Percentiles rank a stretch among this genome's conserved stretches.
phyloP scores from a whole-genome alignment of 495 filamentous ascomycete species.

The Corynascus novoguineensis region DNA sequence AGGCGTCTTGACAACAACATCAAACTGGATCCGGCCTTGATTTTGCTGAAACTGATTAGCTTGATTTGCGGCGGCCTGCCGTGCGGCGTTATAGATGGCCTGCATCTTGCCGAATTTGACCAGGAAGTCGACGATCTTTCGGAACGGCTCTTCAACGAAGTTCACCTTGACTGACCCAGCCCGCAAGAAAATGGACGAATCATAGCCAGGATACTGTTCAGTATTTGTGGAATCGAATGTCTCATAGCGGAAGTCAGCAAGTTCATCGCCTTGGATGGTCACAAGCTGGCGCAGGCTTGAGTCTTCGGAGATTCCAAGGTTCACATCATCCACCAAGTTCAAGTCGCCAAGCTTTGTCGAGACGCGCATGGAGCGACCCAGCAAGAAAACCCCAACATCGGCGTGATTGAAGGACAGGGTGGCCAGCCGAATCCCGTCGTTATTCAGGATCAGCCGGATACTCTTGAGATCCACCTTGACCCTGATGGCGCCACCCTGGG shows the following conservation, averaged over 20 bases:
- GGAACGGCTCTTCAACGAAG: constrained; percentile 92
- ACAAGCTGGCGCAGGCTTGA: constrained; percentile 82
- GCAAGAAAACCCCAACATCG: constrained; percentile 82
- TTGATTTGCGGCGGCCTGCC: constrained; percentile 90
- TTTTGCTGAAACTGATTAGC: constrained; percentile 88
- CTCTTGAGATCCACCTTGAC: constrained; percentile 91
- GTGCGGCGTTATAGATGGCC: constrained; percentile 94
- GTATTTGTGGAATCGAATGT: constrained; percentile 73
- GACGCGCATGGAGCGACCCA: constrained; percentile 77
- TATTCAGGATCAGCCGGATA: constrained; percentile 93
- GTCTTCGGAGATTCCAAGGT: constrained; percentile 73
- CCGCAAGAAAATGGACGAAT: constrained; percentile 79
- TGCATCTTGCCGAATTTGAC: constrained; percentile 99
- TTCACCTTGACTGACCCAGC: constrained; percentile 95
- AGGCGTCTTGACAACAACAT: constrained; percentile 86
- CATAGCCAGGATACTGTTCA: constrained; percentile 83
- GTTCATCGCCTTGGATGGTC: constrained; percentile 89
- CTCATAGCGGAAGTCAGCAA: constrained; percentile 97
- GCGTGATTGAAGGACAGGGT: constrained; percentile 88
- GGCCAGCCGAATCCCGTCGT: constrained; percentile 90
- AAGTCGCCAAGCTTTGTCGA: constrained; percentile 82
- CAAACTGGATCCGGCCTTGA: constrained; percentile 84
- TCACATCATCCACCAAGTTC: constrained; percentile 87
- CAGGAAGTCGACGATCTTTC: constrained; percentile 95
- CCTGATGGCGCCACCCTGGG: constrained; percentile 42